Percentiles rank a stretch among this genome's conserved stretches.
Conservation (phyloP, 305 asterid genomes). For the Nicotiana rustica region DNA sequence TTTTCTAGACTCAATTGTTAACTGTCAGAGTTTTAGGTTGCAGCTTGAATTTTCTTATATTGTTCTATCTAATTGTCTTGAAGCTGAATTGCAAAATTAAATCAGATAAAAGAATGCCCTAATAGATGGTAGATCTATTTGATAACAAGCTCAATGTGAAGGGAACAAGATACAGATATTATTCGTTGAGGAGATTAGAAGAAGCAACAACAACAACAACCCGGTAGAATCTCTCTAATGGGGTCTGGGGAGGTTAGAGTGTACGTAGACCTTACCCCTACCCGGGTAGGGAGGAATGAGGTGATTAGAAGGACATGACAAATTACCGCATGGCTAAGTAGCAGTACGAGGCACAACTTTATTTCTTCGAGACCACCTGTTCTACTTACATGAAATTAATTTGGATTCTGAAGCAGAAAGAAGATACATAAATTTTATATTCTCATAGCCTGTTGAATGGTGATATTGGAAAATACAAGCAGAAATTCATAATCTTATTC, state of each 20-base stretch:
- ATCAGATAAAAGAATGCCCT: not conserved
- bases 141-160: not conserved
- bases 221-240: no score
- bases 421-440: not conserved
- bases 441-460: not conserved
- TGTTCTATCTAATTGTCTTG: not conserved
- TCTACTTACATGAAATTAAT: not conserved
- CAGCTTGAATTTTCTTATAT: not conserved
- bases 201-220: no score
- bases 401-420: slow-evolving; percentile 28
- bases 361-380: not conserved
- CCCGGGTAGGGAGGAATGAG: not conserved
- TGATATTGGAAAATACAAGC: not conserved
- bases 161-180: not conserved
- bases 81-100: not conserved
- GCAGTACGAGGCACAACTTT: not conserved
- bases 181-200: not conserved
- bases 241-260: no score
- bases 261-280: no score
- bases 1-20: not conserved
- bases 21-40: not conserved
- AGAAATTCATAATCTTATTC: not conserved
- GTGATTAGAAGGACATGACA: not conserved
- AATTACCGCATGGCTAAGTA: not conserved
- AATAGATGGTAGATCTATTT: not conserved